Evolutionary conservation across 1,284 basidiomycete genomes (phyloP).

Genomic region (Chalciporus piperatoides): DNA sequence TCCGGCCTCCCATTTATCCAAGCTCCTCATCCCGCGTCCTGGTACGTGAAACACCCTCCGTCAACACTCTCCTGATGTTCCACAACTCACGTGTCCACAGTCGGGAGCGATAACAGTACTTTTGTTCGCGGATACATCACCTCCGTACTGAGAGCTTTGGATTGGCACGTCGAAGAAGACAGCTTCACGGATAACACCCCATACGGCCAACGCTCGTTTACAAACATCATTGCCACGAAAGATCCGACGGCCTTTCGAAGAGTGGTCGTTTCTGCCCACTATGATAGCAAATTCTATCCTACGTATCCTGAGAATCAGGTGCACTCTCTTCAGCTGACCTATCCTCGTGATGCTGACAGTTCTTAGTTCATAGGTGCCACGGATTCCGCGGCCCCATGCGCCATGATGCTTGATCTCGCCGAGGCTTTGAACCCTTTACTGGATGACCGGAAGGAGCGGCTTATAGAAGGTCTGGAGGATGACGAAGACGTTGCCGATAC

Average conservation of each 20-base stretch:
- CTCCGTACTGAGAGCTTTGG: slow-evolving; percentile 60
- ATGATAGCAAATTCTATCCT: slow-evolving; percentile 91
- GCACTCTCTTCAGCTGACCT: slow-evolving; percentile 19
- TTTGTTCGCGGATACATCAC: slow-evolving; percentile 76
- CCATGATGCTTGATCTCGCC: slow-evolving; percentile 88
- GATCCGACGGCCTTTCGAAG: slow-evolving; percentile 79
- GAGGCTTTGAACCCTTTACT: slow-evolving; percentile 74
- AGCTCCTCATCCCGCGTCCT: slow-evolving; percentile 77
- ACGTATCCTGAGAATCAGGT: slow-evolving; percentile 71
- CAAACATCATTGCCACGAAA: slow-evolving; percentile 94
- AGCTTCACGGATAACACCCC: slow-evolving; percentile 81
- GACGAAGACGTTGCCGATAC: slow-evolving; percentile 78
- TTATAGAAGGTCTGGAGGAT: slow-evolving; percentile 58
- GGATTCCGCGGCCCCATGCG: slow-evolving; percentile 95
- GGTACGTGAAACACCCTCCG: slow-evolving; percentile 46
- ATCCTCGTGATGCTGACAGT: slow-evolving; percentile 5
- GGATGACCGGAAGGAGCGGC: slow-evolving; percentile 53
- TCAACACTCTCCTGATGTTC: neutral
- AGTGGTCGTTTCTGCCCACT: slow-evolving; percentile 90
- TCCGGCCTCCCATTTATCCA: slow-evolving; percentile 70
- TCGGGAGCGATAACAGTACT: slow-evolving; percentile 74
- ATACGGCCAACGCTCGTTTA: slow-evolving; percentile 76
- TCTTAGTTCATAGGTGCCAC: slow-evolving; percentile 93
- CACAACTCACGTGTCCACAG: slow-evolving; percentile 34
- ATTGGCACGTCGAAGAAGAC: slow-evolving; percentile 88